A percentile compares a stretch with the other conserved stretches of the same genome.
phyloP scores from a whole-genome alignment of 177 flowering plant genomes.

The Vitis hybrid region DNA sequence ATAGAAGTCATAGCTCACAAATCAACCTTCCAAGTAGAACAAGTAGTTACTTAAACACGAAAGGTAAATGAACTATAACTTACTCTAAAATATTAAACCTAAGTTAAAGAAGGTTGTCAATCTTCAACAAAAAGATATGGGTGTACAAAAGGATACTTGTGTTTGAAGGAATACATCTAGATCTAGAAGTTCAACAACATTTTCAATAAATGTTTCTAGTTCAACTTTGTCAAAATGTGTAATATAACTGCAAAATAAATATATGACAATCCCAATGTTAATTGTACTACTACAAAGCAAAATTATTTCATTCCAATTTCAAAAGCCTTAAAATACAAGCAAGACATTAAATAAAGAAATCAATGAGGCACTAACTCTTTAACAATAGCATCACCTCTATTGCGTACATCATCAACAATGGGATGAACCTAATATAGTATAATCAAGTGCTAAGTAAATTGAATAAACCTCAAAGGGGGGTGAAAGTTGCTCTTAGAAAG shows the following conservation, averaged over 20 bases:
- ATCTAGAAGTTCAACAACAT: conserved; percentile 73
- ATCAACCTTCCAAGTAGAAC: too few species aligned
- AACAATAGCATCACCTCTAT: conserved; percentile 88
- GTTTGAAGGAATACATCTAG: conserved; percentile 54
- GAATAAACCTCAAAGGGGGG: too few species aligned
- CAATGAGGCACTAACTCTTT: conserved; percentile 67
- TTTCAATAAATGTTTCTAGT: conserved; percentile 62
- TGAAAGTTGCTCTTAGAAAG: background rate
- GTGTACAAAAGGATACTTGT: too few species aligned
- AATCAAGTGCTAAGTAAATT: too few species aligned
- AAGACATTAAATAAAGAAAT: conserved; percentile 2
- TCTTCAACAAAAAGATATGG: too few species aligned
- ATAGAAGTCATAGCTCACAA: too few species aligned
- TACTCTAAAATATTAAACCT: too few species aligned
- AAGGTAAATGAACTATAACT: too few species aligned
- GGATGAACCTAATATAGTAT: conserved; percentile 65
- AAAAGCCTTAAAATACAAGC: background rate
- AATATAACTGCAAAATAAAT: conserved; percentile 62
- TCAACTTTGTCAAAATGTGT: conserved; percentile 77
- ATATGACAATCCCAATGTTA: background rate
- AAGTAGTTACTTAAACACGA: too few species aligned
- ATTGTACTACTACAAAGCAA: background rate
- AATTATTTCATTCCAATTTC: background rate
- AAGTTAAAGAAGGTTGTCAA: too few species aligned
- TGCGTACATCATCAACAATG: conserved; percentile 83